A percentile compares a stretch with the other conserved stretches of the same genome.
Evolutionary conservation across 495 filamentous ascomycete species (phyloP).

Genomic region (Lichina pygmaea): DNA sequence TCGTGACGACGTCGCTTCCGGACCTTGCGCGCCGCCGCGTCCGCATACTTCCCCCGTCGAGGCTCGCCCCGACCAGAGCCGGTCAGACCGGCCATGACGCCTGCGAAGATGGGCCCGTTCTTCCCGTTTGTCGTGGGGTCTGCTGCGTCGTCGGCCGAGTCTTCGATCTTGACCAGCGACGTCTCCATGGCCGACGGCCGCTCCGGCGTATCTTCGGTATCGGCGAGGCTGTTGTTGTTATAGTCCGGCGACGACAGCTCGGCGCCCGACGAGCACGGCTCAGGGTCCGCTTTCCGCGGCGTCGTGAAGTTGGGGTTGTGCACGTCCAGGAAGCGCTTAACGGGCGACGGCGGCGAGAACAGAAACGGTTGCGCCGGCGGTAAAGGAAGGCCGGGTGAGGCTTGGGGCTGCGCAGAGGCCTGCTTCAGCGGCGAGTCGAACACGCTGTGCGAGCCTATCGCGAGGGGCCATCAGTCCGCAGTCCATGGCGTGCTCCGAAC

Average conservation of each 20-base stretch:
- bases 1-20: slow-evolving; percentile 25
- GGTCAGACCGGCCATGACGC: slow-evolving; percentile 6
- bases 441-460: slow-evolving; percentile 20
- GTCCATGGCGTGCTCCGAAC: neutral
- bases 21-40: slow-evolving; percentile 21
- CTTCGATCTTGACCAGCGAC: neutral
- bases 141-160: neutral
- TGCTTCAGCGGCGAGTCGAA: slow-evolving; percentile 24
- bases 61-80: slow-evolving; percentile 30
- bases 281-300: slow-evolving; percentile 37
- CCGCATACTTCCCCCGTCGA: slow-evolving; percentile 23
- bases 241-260: slow-evolving; percentile 46
- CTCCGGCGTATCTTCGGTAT: slow-evolving; percentile 47
- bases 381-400: slow-evolving; percentile 11
- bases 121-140: neutral
- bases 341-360: slow-evolving; percentile 10
- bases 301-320: slow-evolving; percentile 51
- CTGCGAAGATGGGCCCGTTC: slow-evolving; percentile 9
- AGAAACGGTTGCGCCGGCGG: slow-evolving; percentile 20
- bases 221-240: slow-evolving; percentile 19
- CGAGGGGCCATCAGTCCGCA: neutral
- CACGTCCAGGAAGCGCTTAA: slow-evolving; percentile 5
- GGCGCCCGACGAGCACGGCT: slow-evolving; percentile 48
- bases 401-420: no score
- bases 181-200: neutral